Percentiles rank a stretch among this genome's conserved stretches.
Evolutionary conservation across 805 yeast genomes (phyloP).

Genomic region (Candida methanosorbosa): DNA sequence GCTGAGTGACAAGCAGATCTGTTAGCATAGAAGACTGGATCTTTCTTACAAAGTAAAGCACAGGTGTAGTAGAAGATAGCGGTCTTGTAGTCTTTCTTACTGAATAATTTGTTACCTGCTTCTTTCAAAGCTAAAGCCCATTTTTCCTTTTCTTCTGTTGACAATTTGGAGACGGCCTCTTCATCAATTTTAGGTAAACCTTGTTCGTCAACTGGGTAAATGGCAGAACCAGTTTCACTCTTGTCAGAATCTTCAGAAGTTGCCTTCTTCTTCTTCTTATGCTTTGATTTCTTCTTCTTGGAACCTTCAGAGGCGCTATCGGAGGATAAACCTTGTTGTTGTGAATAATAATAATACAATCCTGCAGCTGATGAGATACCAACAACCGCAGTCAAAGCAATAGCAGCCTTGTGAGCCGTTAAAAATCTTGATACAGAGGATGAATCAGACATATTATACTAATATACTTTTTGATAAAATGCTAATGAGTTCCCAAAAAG

Average conservation of each 20-base stretch:
- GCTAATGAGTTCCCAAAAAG: too few relatives aligned
- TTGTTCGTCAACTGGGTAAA: slow-evolving; percentile 43
- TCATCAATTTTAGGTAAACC: slow-evolving; percentile 54
- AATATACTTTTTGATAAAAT: too few relatives aligned
- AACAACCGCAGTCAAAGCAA: slow-evolving; percentile 41
- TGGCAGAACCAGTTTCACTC: slow-evolving; percentile 18
- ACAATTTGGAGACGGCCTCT: slow-evolving; percentile 34
- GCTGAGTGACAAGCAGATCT: slow-evolving; percentile 95
- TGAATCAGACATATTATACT: too few relatives aligned
- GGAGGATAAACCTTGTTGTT: slow-evolving; percentile 16
- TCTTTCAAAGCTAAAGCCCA: slow-evolving; percentile 76
- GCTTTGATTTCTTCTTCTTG: slow-evolving; percentile 27
- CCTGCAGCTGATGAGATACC: slow-evolving; percentile 42
- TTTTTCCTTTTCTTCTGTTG: slow-evolving; percentile 44
- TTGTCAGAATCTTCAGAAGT: slow-evolving; percentile 21
- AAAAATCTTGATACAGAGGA: slow-evolving; percentile 26
- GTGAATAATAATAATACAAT: slow-evolving; percentile 32
- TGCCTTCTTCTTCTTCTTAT: slow-evolving; percentile 35
- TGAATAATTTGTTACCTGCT: slow-evolving; percentile 79
- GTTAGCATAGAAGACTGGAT: slow-evolving; percentile 89
- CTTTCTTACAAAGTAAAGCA: slow-evolving; percentile 68
- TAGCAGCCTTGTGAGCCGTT: slow-evolving; percentile 39
- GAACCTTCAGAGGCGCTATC: slow-evolving; percentile 8
- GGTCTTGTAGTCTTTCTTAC: slow-evolving; percentile 54
- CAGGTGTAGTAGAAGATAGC: slow-evolving; percentile 75